Conservation (phyloP, 2,329 filamentous ascomycete species). For the Fusarium devonianum region DNA sequence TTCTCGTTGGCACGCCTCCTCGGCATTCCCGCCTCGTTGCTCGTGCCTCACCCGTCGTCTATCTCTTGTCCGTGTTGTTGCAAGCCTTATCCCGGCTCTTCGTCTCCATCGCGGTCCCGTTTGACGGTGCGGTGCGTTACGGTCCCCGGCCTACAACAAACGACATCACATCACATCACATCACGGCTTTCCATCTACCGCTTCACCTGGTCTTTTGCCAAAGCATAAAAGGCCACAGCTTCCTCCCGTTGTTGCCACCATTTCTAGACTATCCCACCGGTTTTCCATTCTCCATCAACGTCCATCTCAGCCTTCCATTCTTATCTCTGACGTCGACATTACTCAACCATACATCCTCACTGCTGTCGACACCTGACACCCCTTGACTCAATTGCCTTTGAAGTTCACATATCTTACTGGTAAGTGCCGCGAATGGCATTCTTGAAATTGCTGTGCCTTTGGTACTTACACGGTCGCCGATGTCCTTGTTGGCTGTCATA, state of each 20-base stretch:
- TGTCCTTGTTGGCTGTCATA: constrained; percentile 15
- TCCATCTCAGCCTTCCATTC: constrained; percentile 2
- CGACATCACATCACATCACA: constrained; percentile 25
- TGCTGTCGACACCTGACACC: constrained; percentile 8
- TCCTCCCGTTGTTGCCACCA: constrained; percentile 10
- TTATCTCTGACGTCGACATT: constrained; percentile 3
- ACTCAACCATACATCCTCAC: not conserved
- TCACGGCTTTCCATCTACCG: constrained; percentile 16
- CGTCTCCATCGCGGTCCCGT: constrained; percentile 28
- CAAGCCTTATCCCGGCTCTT: constrained; percentile 34
- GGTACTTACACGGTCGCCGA: constrained; percentile 12
- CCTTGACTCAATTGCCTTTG: constrained; percentile 6
- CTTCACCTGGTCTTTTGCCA: constrained; percentile 11
- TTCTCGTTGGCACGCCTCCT: constrained; percentile 31
- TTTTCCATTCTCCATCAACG: constrained; percentile 11
- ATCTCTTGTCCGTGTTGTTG: constrained; percentile 34
- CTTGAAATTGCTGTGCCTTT: constrained; percentile 14
- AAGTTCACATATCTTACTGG: constrained; percentile 9
- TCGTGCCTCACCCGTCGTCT: constrained; percentile 35
- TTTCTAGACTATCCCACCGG: constrained; percentile 8
- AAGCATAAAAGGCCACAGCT: constrained; percentile 31
- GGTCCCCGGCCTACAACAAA: constrained; percentile 27
- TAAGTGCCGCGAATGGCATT: constrained; percentile 22
- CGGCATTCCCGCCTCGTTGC: constrained; percentile 38
- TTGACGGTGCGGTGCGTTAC: constrained; percentile 23